These are phyloP conservation scores for Dictyostelium purpureum DNA, from an alignment of 78 protist species.

Conservation along the genomic window DNA sequence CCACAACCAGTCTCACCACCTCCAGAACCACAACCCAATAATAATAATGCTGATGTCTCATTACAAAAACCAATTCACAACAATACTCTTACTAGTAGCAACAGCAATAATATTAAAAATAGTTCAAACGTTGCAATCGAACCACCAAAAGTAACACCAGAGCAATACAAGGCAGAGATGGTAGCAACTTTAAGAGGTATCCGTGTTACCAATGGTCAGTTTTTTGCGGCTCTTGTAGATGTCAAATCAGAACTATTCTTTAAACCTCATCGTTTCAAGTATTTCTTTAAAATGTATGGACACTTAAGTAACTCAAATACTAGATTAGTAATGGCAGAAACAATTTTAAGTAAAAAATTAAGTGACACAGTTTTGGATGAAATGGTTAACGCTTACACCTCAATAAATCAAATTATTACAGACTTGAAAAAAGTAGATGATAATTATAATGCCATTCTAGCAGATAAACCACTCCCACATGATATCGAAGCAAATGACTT, in stretches of 20 bases:
- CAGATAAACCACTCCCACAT: background rate
- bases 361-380: background rate
- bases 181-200: slow-evolving; percentile 10
- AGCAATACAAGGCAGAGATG: background rate
- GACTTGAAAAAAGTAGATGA: slow-evolving; percentile 8
- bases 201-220: slow-evolving; percentile 19
- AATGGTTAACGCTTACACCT: background rate
- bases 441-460: background rate
- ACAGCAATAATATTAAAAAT: too few species aligned
- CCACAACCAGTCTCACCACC: background rate
- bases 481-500: background rate
- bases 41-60: too few species aligned
- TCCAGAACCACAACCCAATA: background rate
- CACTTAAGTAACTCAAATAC: background rate
- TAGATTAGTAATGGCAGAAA: slow-evolving; percentile 16
- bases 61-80: too few species aligned
- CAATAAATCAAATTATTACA: background rate
- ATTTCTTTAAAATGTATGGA: background rate
- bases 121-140: background rate
- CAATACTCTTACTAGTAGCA: too few species aligned
- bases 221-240: background rate
- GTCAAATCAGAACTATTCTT: background rate
- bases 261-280: background rate
- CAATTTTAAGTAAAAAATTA: background rate
- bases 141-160: slow-evolving; percentile 1